phyloP scores from a whole-genome alignment of 2,329 filamentous ascomycete genomes.

The Xylaria sp. region DNA sequence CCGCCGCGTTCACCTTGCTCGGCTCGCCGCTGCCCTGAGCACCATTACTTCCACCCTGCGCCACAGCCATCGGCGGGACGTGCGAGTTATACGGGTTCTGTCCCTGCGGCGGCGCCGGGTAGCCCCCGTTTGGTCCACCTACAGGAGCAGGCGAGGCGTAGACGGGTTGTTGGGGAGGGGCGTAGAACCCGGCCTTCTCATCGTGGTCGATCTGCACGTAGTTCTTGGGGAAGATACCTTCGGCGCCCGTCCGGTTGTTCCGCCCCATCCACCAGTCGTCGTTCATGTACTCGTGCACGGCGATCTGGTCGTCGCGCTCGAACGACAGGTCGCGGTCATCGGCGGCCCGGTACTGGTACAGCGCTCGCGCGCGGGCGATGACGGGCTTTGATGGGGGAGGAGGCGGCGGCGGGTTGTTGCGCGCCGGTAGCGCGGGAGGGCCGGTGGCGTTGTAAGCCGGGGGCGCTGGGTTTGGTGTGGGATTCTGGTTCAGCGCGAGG shows the following conservation, averaged over 20 bases:
- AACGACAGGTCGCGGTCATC: constrained; percentile 84
- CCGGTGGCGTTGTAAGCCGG: constrained; percentile 59
- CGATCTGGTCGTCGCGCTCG: constrained; percentile 78
- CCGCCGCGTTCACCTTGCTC: constrained; percentile 73
- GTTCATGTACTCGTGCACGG: constrained; percentile 92
- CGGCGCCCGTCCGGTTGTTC: constrained; percentile 79
- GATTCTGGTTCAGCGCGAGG: constrained; percentile 45
- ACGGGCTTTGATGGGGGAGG: constrained; percentile 58
- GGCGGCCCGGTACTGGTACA: constrained; percentile 81
- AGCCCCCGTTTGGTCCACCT: constrained; percentile 43
- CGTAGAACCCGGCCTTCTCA: constrained; percentile 47
- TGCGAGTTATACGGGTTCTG: constrained; percentile 71
- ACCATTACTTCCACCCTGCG: constrained; percentile 54
- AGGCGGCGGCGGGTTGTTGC: constrained; percentile 47
- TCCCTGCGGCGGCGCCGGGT: constrained; percentile 49
- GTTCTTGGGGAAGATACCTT: constrained; percentile 94
- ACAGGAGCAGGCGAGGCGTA: constrained; percentile 39
- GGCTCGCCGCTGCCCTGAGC: constrained; percentile 46
- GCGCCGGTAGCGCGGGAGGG: constrained; percentile 39
- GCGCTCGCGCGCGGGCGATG: constrained; percentile 75
- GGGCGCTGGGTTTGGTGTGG: constrained; percentile 48
- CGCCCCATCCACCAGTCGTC: constrained; percentile 95
- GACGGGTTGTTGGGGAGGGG: constrained; percentile 34
- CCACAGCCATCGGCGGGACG: constrained; percentile 77
- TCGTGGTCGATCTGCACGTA: constrained; percentile 79